These are phyloP conservation scores for Rosa lucieae DNA, from an alignment of 306 rosid species.

Conservation along the genomic window DNA sequence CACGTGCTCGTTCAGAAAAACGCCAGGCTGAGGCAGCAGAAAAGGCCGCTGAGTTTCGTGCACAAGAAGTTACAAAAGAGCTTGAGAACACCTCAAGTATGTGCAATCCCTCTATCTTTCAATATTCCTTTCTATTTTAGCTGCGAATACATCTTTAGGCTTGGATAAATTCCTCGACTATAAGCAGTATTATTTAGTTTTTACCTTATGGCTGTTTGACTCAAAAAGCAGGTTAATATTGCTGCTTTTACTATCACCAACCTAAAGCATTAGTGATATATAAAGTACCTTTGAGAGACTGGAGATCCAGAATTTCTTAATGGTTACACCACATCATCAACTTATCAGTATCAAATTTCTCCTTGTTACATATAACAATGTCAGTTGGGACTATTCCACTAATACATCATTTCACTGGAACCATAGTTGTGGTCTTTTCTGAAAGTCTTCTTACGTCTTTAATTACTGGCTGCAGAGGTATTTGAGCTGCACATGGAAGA, in stretches of 20 bases:
- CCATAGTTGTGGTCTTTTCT: background rate
- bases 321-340: background rate
- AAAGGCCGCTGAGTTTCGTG: conserved; percentile 75
- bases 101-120: conserved; percentile 12
- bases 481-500: conserved; percentile 96
- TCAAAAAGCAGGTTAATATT: background rate
- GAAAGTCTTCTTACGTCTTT: background rate
- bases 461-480: conserved; percentile 56
- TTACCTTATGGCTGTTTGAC: background rate
- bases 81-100: conserved; percentile 96
- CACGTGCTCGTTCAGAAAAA: conserved; percentile 85
- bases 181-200: background rate
- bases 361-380: background rate
- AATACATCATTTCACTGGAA: background rate
- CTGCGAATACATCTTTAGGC: background rate
- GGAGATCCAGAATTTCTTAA: background rate
- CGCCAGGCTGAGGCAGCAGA: conserved; percentile 87
- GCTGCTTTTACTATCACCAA: background rate
- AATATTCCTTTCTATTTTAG: background rate
- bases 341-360: background rate
- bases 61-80: conserved; percentile 73
- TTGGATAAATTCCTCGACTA: background rate
- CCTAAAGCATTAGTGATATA: background rate
- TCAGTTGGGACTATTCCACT: background rate
- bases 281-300: background rate